Percentiles rank a stretch among this genome's conserved stretches.
phyloP scores from a whole-genome alignment of 228 moss, liverwort and hornwort species.

The Sphagnum magellanicum region DNA sequence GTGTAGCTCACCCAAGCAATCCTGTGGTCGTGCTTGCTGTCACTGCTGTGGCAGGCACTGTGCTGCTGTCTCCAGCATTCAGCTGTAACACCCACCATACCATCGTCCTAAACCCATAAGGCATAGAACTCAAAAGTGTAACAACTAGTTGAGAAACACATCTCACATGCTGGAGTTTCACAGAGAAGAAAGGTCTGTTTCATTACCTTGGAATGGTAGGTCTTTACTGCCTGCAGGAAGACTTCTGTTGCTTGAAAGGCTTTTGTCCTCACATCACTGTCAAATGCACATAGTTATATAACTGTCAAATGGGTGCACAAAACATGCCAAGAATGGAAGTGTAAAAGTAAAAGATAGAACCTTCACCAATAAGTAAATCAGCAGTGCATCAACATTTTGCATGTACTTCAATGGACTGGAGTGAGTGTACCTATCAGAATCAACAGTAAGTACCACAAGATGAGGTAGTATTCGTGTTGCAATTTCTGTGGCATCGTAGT shows the following conservation, averaged over 20 bases:
- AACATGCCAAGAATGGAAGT: no score
- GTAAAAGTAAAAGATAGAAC: no score
- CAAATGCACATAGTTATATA: background rate
- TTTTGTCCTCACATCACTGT: slow-evolving; percentile 81
- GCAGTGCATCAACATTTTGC: no score
- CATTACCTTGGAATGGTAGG: slow-evolving; percentile 54
- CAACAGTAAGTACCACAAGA: slow-evolving; percentile 86
- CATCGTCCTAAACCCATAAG: no score
- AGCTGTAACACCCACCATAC: slow-evolving; percentile 28
- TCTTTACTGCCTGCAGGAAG: slow-evolving; percentile 71
- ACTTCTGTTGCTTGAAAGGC: slow-evolving; percentile 79
- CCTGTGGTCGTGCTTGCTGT: slow-evolving; percentile 47
- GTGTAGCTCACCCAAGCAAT: slow-evolving; percentile 59
- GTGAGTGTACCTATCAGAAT: slow-evolving; percentile 59
- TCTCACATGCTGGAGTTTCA: no score
- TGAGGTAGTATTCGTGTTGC: slow-evolving; percentile 92
- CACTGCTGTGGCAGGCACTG: slow-evolving; percentile 27
- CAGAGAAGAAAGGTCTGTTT: background rate
- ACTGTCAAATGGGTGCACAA: background rate
- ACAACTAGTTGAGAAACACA: no score
- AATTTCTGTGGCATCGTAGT: slow-evolving; percentile 82
- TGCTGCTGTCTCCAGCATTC: slow-evolving; percentile 45
- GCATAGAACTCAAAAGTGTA: no score
- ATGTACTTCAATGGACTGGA: no score
- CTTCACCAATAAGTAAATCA: no score